Evolutionary conservation across 2,329 filamentous ascomycete species (phyloP), one percentile per base, ranked within the genome.

Genomic region (Fusarium graminum): DNA sequence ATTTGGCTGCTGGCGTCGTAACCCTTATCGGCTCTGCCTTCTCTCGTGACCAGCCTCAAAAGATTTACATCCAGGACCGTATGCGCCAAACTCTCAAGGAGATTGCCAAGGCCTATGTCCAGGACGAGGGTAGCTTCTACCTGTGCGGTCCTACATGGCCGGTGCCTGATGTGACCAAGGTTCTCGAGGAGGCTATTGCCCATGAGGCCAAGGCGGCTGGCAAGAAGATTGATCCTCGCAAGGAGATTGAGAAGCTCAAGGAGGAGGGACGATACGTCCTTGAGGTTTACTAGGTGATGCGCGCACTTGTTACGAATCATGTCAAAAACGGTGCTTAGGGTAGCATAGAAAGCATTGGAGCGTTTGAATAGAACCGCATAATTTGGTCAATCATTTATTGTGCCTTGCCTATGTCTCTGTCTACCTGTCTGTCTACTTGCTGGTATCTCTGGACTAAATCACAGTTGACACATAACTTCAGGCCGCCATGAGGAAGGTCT

Each of bases 11-110:
- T 0, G 95, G 95, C 50, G 92, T 99, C 72, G 94, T 99, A 77
- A 99, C 95, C 1, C 86, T 97, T 40, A 88, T 99, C 49, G 95
- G 95, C 51, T 89, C 92, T 50, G 95, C 95, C 41, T 99, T 99
- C 85, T 97, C 92, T 59, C 91, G 95, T 77, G 95, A 99, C 77
- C 95, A 99, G 85, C 91, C 92, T 16, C 86, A 97, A 83, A 99
- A 99, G 89, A 97, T 99, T 69, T 99, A 99, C 81, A 99, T 99
- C 75, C 95, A 99, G 83, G 95, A 99, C 78, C 88, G 94, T 69
- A 99, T 99, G 95, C 86, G 95, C 58, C 86, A 98, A 86, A 93
- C 90, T 1, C 81, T 98, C 60, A 81, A 83, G 42, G 90, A 95
- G 65, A 96, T 99, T 67, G 86, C 93, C 59, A 83, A 93, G 79